Percentiles rank a stretch among this genome's conserved stretches.
Conservation (phyloP, 164 flowering plant genomes). For the Pachysandra terminalis region DNA sequence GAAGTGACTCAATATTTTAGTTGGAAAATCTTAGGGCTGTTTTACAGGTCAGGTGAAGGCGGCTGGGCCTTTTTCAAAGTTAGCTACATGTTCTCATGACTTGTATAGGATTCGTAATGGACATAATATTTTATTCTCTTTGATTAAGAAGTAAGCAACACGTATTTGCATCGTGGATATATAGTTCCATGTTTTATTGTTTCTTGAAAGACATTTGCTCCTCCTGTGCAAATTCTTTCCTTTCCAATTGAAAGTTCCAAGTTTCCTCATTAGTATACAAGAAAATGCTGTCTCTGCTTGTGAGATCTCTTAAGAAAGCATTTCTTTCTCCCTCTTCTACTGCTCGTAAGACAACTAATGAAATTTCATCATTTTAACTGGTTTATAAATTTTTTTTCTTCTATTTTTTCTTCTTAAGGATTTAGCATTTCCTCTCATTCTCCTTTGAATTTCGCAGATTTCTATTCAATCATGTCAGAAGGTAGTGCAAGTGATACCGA, state of each 20-base stretch:
- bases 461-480: conserved; percentile 90
- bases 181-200: background rate
- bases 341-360: too few relatives aligned
- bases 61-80: background rate
- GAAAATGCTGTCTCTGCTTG: background rate
- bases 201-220: background rate
- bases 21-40: background rate
- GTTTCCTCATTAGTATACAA: background rate
- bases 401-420: background rate
- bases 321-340: background rate
- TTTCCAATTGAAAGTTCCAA: too few relatives aligned
- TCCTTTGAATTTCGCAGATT: conserved; percentile 50
- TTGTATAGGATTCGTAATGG: background rate
- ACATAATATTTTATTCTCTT: background rate
- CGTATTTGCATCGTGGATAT: background rate
- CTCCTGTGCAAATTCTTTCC: conserved; percentile 2
- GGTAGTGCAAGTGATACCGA: conserved; percentile 82
- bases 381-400: background rate
- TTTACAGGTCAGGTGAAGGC: background rate
- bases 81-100: background rate
- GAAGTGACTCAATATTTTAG: background rate
- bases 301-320: background rate
- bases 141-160: background rate
- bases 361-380: too few relatives aligned
- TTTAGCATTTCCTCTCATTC: background rate